Base-by-base conservation (phyloP, 768 basidiomycete genomes). In the Mycena latifolia region DNA sequence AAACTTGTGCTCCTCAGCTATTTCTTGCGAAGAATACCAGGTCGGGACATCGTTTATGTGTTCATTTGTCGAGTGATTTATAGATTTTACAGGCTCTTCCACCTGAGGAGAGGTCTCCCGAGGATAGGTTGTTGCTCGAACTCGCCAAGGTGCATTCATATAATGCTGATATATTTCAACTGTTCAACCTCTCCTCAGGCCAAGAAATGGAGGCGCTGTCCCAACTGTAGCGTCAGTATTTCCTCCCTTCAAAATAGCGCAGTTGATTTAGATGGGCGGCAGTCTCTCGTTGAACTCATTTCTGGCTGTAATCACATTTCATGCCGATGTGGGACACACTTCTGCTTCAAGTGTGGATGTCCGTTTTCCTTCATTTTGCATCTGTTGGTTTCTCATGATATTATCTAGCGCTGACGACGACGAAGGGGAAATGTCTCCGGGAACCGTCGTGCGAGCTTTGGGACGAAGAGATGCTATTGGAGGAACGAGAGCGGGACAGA, bases 261-360 rank as follows among this genome's bases (percentile, higher is more conserved):
- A 10, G 29, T 52, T 52, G 9, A 52, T n/a, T 47, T 31, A 17
- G 31, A 1, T 14, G n/a, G 31, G 6, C 31, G 6, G 31, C 28
- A 76, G 75, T 72, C 71, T 8, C 74, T 76, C 31, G 72, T 76
- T 18, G 75, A 76, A 46, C 72, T 70, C 41, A 48, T 66, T 20
- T n/a, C 41, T 6, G 41, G 41, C 18, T 43, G 41, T 20, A 43
- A 43, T 20, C 41, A 43, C n/a, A 43, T 43, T n/a, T 43, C 41
- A 14, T 43, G 41, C 43, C 66, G 76, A 43, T 82, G 81, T 71
- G 75, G 77, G 18, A 77, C 77, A 27, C 74, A 82, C 61, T 83
- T 83, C 65, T 82, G 82, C 67, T 81, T 79, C 71, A 77, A 76
- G 67, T 81, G 80, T 56, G 80, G 78, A n/a, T 74, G 80, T 80